Evolutionary conservation across 1,139 yeast species (phyloP).

Genomic region (Suhomyces bokatorum): DNA sequence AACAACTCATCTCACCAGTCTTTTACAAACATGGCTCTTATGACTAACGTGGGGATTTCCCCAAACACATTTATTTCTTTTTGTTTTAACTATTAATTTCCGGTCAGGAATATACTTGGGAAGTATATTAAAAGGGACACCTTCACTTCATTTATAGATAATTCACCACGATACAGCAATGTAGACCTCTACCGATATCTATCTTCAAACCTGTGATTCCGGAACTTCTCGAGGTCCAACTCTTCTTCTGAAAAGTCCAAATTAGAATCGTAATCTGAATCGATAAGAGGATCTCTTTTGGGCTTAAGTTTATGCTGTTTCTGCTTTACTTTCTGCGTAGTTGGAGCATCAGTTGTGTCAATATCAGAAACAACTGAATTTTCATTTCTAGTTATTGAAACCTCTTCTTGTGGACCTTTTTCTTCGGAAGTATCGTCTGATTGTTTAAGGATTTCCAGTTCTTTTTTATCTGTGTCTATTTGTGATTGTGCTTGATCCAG

Average conservation of each 20-base stretch:
- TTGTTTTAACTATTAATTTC: slow-evolving; percentile 1
- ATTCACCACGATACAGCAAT: neutral
- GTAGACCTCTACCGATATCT: neutral
- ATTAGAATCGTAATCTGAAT: slow-evolving; percentile 30
- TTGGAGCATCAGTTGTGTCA: neutral
- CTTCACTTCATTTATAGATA: slow-evolving; percentile 9
- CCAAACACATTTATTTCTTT: slow-evolving; percentile 4
- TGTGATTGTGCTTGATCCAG: neutral
- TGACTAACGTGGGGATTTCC: neutral
- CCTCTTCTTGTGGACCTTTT: neutral
- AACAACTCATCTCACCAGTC: neutral
- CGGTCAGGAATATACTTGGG: slow-evolving; percentile 3
- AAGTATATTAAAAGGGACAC: neutral
- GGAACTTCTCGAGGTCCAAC: slow-evolving; percentile 9
- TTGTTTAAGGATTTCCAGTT: too few species aligned
- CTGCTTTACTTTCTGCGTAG: neutral
- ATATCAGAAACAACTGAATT: neutral
- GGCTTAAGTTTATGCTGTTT: slow-evolving; percentile 6
- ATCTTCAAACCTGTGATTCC: slow-evolving; percentile 6
- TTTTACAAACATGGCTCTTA: neutral
- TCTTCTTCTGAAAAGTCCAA: slow-evolving; percentile 25
- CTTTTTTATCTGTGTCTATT: neutral
- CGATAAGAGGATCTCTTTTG: slow-evolving; percentile 25
- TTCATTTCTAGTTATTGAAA: neutral
- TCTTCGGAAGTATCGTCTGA: slow-evolving; percentile 5